Evolutionary conservation across 179 eudicot species (phyloP).

Genomic region (Silene noctiflora): DNA sequence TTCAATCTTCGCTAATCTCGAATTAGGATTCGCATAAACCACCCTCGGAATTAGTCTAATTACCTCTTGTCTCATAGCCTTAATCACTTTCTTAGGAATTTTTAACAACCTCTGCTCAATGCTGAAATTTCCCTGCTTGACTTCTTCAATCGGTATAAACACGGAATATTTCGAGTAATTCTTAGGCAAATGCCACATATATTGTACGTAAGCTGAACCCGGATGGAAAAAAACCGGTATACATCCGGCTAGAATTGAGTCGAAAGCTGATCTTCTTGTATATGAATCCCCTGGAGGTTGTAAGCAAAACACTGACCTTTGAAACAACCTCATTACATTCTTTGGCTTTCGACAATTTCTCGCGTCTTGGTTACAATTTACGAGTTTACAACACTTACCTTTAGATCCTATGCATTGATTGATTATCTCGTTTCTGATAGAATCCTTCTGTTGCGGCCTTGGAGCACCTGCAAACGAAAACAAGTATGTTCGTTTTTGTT

Average conservation of each 20-base stretch:
- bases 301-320: constrained; percentile 32
- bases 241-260: constrained; percentile 36
- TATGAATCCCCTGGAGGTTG: constrained; percentile 41
- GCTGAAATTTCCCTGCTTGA: constrained; percentile 21
- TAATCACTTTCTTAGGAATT: constrained; percentile 27
- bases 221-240: constrained; percentile 43
- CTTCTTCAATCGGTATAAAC: constrained; percentile 25
- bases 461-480: constrained; percentile 43
- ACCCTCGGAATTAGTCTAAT: constrained; percentile 41
- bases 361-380: constrained; percentile 17
- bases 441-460: constrained; percentile 29
- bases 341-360: constrained; percentile 22
- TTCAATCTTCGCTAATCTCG: constrained; percentile 18
- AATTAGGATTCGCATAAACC: constrained; percentile 32
- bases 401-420: constrained; percentile 27
- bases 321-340: constrained; percentile 28
- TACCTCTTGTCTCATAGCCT: constrained; percentile 45
- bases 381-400: constrained; percentile 20
- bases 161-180: constrained; percentile 30
- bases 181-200: constrained; percentile 37
- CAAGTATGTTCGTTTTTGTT: constrained; percentile 23
- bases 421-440: constrained; percentile 37
- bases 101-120: constrained; percentile 30
- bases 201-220: constrained; percentile 36
- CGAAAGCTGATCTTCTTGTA: constrained; percentile 34